Percentiles rank a stretch among this genome's conserved stretches.
phyloP scores from a whole-genome alignment of 495 filamentous ascomycete species.

The Pseudevernia furfuracea region DNA sequence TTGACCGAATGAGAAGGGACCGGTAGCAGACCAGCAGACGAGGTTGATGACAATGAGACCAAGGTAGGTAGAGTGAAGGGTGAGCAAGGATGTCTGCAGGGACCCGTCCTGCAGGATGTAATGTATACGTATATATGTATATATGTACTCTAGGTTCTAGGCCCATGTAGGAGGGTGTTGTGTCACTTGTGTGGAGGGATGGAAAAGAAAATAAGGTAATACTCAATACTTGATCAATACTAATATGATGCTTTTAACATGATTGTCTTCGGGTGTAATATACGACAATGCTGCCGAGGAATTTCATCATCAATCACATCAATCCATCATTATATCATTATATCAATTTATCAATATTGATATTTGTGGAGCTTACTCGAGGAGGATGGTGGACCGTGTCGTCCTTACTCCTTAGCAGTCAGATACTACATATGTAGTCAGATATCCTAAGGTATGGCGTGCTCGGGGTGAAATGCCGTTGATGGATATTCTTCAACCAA shows the following conservation, averaged over 20 bases:
- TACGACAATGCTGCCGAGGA: too few relatives aligned
- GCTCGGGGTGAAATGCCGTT: constrained; percentile 5
- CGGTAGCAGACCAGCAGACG: background rate
- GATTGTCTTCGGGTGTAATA: background rate
- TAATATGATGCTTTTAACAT: too few relatives aligned
- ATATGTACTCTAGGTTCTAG: background rate
- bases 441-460: constrained; percentile 14
- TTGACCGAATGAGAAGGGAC: background rate
- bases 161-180: constrained; percentile 1
- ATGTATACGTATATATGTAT: background rate
- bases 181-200: too few relatives aligned
- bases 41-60: background rate
- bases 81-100: background rate
- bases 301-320: too few relatives aligned
- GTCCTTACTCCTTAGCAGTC: too few relatives aligned
- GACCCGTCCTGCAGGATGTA: background rate
- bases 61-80: background rate
- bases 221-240: too few relatives aligned
- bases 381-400: background rate
- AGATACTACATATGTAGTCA: too few relatives aligned
- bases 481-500: too few relatives aligned
- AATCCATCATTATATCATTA: too few relatives aligned
- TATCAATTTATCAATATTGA: too few relatives aligned
- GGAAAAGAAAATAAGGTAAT: too few relatives aligned
- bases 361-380: background rate